These are phyloP conservation scores for Fusarium pininemorale DNA, from an alignment of 2,329 filamentous ascomycete species.

Conservation along the genomic window DNA sequence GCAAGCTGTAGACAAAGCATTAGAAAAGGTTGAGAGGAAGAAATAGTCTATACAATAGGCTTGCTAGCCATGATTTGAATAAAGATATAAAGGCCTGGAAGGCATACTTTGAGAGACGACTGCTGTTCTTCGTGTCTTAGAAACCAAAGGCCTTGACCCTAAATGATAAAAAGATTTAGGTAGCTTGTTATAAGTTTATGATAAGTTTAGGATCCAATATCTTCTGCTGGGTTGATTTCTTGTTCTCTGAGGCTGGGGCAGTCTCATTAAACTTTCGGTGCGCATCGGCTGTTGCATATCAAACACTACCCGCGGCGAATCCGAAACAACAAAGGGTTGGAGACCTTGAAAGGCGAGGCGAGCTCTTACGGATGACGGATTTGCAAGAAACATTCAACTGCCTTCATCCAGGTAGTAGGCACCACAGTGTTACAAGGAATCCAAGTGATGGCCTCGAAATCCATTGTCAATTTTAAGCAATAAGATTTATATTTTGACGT, in stretches of 20 bases:
- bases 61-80: conserved; percentile 28
- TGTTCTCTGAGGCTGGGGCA: neutral
- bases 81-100: conserved; percentile 33
- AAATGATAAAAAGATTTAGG: neutral
- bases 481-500: neutral
- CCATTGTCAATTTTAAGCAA: neutral
- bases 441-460: neutral
- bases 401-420: neutral
- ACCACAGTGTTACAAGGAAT: neutral
- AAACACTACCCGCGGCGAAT: conserved; percentile 29
- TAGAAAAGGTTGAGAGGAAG: neutral
- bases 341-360: conserved; percentile 1
- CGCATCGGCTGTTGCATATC: conserved; percentile 16
- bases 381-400: conserved; percentile 3
- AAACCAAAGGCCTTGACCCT: neutral
- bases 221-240: neutral
- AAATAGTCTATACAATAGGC: conserved; percentile 35
- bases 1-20: neutral
- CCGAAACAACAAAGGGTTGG: conserved; percentile 24
- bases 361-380: neutral
- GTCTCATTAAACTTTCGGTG: conserved; percentile 16
- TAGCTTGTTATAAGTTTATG: neutral
- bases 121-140: neutral
- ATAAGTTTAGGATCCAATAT: neutral
- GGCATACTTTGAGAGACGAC: conserved; percentile 5